Percentiles rank a stretch among this genome's conserved stretches.
These are phyloP conservation scores for Metarhizium rileyi DNA, from an alignment of 2,329 filamentous ascomycete species.

Conservation along the genomic window DNA sequence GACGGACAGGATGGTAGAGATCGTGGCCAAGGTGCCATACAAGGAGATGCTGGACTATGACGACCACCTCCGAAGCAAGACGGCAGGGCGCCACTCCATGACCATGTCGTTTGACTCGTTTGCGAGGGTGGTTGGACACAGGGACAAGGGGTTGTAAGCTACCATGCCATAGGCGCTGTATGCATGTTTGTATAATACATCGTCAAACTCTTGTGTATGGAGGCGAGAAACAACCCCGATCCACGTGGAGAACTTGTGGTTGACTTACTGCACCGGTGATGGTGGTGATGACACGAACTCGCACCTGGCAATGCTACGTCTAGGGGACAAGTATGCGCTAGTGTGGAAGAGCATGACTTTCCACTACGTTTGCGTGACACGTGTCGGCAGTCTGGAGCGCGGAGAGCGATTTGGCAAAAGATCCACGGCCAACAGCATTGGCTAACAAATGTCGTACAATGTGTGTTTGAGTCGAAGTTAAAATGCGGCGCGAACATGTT, in stretches of 20 bases:
- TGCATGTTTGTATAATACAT: neutral
- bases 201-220: neutral
- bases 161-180: neutral
- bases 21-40: constrained; percentile 80
- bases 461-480: neutral
- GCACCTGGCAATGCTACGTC: too few species aligned
- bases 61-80: constrained; percentile 79
- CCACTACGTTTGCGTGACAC: too few species aligned
- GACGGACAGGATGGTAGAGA: constrained; percentile 44
- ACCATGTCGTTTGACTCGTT: constrained; percentile 51
- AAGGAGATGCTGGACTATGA: constrained; percentile 97
- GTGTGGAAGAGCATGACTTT: too few species aligned
- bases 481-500: constrained; percentile 1
- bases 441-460: too few species aligned
- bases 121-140: constrained; percentile 42
- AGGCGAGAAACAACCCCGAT: too few species aligned
- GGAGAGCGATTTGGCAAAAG: too few species aligned
- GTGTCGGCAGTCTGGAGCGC: too few species aligned
- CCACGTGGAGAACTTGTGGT: too few species aligned
- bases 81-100: constrained; percentile 62
- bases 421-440: too few species aligned
- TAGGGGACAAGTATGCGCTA: too few species aligned
- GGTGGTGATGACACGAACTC: too few species aligned
- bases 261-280: too few species aligned
- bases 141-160: constrained; percentile 38